These are phyloP conservation scores for Metschnikowia koreensis DNA, from an alignment of 805 yeast species.

Conservation along the genomic window DNA sequence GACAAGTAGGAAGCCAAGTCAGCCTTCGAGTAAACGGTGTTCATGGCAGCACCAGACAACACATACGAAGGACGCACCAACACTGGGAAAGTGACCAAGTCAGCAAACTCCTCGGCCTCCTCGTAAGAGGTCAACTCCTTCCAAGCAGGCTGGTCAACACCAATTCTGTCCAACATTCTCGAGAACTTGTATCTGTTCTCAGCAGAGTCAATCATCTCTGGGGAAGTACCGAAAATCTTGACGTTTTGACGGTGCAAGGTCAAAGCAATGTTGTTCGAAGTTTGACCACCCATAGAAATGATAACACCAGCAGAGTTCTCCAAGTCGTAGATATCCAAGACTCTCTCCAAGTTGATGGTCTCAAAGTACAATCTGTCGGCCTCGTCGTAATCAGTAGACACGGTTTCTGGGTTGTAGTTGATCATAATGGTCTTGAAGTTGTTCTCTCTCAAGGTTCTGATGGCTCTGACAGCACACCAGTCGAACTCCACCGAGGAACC, in stretches of 20 bases:
- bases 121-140: conserved; percentile 89
- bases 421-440: conserved; percentile 93
- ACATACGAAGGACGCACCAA: conserved; percentile 97
- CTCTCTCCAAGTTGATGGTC: conserved; percentile 90
- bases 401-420: conserved; percentile 98
- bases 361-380: conserved; percentile 96
- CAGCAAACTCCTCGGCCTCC: conserved; percentile 92
- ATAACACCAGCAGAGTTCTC: conserved; percentile 91
- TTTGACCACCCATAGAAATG: conserved; percentile 98
- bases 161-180: conserved; percentile 92
- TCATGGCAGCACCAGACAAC: conserved; percentile 98
- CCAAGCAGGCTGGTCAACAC: conserved; percentile 99
- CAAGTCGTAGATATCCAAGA: conserved; percentile 88
- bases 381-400: conserved; percentile 97
- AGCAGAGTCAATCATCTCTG: conserved; percentile 97
- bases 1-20: conserved; percentile 84
- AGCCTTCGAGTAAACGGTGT: conserved; percentile 85
- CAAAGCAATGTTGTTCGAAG: conserved; percentile 94
- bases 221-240: conserved; percentile 94
- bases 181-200: conserved; percentile 98
- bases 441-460: conserved; percentile 84
- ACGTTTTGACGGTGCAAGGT: conserved; percentile 88
- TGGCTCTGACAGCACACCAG: conserved; percentile 99
- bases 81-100: conserved; percentile 88
- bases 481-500: conserved; percentile 99